Conservation (phyloP, 2,329 filamentous ascomycete genomes). For the Penicillium occitanis region DNA sequence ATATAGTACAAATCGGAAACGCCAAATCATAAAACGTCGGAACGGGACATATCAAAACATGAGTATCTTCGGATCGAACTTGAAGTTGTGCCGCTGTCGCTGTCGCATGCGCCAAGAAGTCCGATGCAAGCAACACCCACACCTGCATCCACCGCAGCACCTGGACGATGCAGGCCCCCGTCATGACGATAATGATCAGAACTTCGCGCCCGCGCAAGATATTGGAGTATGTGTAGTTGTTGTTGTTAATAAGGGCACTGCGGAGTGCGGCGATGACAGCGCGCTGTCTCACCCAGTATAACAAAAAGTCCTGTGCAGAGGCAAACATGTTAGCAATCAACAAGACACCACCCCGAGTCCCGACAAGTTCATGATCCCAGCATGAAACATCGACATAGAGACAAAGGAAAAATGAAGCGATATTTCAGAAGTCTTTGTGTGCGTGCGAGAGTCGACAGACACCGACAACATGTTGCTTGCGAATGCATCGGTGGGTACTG, state of each 20-base stretch:
- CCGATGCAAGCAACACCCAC: constrained; percentile 21
- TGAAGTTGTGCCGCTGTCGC: not conserved
- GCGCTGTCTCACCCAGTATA: constrained; percentile 19
- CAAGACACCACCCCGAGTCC: not conserved
- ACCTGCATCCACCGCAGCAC: constrained; percentile 20
- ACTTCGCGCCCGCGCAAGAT: constrained; percentile 12
- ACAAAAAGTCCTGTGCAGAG: constrained; percentile 16
- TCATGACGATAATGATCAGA: constrained; percentile 13
- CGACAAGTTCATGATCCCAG: not conserved
- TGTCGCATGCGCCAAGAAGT: constrained; percentile 16
- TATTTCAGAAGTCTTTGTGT: not conserved
- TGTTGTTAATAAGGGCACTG: constrained; percentile 11
- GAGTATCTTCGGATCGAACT: not conserved
- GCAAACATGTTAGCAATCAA: constrained; percentile 15
- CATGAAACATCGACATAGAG: not conserved
- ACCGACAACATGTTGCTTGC: not conserved
- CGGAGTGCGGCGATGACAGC: constrained; percentile 19
- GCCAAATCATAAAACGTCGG: not conserved
- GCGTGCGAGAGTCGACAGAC: constrained; percentile 1
- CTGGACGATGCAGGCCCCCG: constrained; percentile 13
- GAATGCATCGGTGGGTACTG: constrained; percentile 8
- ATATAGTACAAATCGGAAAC: constrained; percentile 18
- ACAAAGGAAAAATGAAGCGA: not conserved
- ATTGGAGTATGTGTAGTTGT: constrained; percentile 7
- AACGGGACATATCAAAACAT: constrained; percentile 4